Evolutionary conservation across 176 grass and related monocot species (phyloP), one percentile per base, ranked within the genome.

Genomic region (Chrysopogon serrulatus): DNA sequence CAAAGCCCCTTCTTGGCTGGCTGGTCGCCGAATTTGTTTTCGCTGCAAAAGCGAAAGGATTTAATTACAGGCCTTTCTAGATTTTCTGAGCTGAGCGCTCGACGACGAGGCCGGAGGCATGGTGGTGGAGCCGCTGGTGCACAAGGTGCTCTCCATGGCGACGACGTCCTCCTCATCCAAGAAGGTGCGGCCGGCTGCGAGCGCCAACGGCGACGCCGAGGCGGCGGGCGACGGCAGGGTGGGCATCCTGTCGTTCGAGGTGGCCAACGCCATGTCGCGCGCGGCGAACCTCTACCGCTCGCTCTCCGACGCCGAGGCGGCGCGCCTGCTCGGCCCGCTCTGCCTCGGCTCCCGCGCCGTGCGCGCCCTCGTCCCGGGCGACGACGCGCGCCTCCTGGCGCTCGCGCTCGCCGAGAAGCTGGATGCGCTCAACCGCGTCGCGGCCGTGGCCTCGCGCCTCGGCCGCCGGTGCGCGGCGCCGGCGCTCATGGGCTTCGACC

Each of bases 201-300:
- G 21, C 21, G 49, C 14, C 37, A 14, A 14, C 13, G 1, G 2
- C 60, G 75, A 21, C 18, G 62, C 17, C 40, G 49, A 5, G 14
- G 43, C 15, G 5, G 68, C 28, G 28, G 88, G 82, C 0, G 80
- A n/a, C 24, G 75, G 82, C 37, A 82, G 44, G 76, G 87, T 99
- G 4, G 91, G 96, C 69, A 99, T 99, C 73, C 83, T 99, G 54
- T 94, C 91, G 6, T 99, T 99, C 73, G 96, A 99, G 87, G 78
- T 94, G 6, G 96, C 96, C 36, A 94, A 93, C 90, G 93, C 91
- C 74, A 90, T 99, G 89, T 91, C 93, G 3, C 96, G 96, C n/a
- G 87, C 90, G 11, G 87, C 85, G 33, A 94, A 40, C 73, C 91
- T 96, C 19, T 92, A 92, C 89, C 91, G 93, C 39, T 95, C 96